Percentiles rank a stretch among this genome's conserved stretches.
phyloP scores from a whole-genome alignment of 495 filamentous ascomycete species.

The Neurospora sp. region DNA sequence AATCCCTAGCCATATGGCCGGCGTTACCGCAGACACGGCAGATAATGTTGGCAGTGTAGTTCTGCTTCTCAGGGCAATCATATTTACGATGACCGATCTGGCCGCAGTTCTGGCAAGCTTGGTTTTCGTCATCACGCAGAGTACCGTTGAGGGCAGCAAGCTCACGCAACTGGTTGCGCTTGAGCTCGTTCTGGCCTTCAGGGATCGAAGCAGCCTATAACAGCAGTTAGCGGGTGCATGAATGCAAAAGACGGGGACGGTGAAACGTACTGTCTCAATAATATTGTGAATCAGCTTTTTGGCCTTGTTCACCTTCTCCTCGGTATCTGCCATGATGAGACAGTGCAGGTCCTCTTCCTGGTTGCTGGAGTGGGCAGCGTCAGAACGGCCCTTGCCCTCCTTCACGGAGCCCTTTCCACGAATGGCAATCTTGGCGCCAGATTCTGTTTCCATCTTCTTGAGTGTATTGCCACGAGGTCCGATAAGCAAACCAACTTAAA shows the following conservation, averaged over 20 bases:
- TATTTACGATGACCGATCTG: constrained; percentile 99
- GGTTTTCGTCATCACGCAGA: constrained; percentile 95
- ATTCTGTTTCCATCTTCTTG: constrained; percentile 99
- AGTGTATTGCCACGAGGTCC: constrained; percentile 98
- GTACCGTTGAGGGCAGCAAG: constrained; percentile 97
- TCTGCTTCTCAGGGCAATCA: constrained; percentile 94
- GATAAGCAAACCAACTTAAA: constrained; percentile 99
- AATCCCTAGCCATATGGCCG: constrained; percentile 43
- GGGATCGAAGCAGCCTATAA: constrained; percentile 89
- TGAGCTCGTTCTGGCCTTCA: constrained; percentile 95
- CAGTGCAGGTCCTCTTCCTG: constrained; percentile 99
- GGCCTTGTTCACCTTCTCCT: constrained; percentile 96
- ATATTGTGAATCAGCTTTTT: constrained; percentile 96
- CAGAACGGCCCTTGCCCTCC: constrained; percentile 97
- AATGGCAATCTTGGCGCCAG: constrained; percentile 95
- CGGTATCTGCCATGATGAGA: constrained; percentile 97
- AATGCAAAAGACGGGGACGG: neutral
- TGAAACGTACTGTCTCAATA: constrained; percentile 79
- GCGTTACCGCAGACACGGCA: constrained; percentile 84
- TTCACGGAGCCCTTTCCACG: constrained; percentile 99
- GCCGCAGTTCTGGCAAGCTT: constrained; percentile 98
- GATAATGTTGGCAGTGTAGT: constrained; percentile 97
- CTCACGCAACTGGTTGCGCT: constrained; percentile 95
- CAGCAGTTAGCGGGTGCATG: constrained; percentile 16
- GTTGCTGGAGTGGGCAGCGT: constrained; percentile 97